Base-by-base conservation (phyloP, 2,329 filamentous ascomycete genomes). In the Xylaria sp. region DNA sequence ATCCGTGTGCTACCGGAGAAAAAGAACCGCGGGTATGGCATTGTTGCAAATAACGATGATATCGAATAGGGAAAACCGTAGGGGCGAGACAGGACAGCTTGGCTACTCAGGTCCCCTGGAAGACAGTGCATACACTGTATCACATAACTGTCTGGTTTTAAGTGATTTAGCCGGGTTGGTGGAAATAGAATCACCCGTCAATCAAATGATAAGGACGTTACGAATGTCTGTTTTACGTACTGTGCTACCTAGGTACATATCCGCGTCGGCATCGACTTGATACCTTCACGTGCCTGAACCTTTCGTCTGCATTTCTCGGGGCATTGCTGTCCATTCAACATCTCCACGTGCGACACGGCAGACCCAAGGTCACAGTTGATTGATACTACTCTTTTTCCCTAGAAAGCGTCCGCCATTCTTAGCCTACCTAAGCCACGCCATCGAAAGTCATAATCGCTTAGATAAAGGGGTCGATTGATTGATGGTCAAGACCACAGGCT, bases 111-210 rank as follows among this genome's bases (percentile, higher is more conserved):
- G n/a, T n/a, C n/a, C n/a, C 28, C 28, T 28, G 13, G 42, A 7
- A 4, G 17, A 57, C 54, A 57, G 36, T 57, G 26, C 13, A 1
- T 4, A 6, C 5, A n/a, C n/a, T 23, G 33, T 38, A 33, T 10
- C 4, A 4, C 28, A 6, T 6, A 7, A 42, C 54, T 57, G 36
- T 38, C 9, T 56, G 17, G 15, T 38, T 5, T 26, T 15, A 15
- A 23, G 38, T 40, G 13, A 26, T 15, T 9, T 28, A 17, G 23
- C 48, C 23, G 15, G 33, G 53, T 26, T 63, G 60, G 64, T 53
- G 67, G 67, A 65, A 63, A 48, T 64, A n/a, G 53, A 63, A 59
- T 65, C 48, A 49, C 63, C 68, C 68, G 28, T 63, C 65, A 63
- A 69, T 69, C 60, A 64, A 48, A 48, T 63, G 49, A 51, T 33